Percentiles rank a stretch among this genome's conserved stretches.
phyloP scores from a whole-genome alignment of 139 green algal species.

The Chlamydomonas sphaeroides region DNA sequence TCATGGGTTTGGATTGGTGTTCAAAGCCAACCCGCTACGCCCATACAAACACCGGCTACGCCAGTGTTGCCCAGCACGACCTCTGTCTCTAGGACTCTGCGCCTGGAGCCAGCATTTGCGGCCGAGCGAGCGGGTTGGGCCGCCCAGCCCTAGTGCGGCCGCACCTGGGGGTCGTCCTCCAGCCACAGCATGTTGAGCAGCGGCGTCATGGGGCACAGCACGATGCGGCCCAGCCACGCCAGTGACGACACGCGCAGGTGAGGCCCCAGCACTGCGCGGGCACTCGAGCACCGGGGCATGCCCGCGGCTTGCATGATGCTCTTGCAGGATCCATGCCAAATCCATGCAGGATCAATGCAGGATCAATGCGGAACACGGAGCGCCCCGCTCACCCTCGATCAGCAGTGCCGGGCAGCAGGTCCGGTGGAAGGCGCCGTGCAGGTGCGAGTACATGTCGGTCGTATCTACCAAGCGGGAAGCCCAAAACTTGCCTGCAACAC shows the following conservation, averaged over 20 bases:
- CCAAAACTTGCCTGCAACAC: background rate
- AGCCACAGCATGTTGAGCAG: conserved; percentile 10
- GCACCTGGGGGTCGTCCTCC: conserved; percentile 15
- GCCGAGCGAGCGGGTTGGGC: background rate
- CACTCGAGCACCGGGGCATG: background rate
- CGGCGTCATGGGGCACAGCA: conserved; percentile 5
- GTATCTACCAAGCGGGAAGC: background rate
- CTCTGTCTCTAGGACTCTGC: too few species aligned
- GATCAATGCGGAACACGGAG: background rate
- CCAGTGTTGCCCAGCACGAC: too few species aligned
- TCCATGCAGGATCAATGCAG: background rate
- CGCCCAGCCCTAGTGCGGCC: background rate
- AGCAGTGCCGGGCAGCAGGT: conserved; percentile 7
- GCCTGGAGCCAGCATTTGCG: background rate
- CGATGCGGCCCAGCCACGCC: conserved; percentile 1
- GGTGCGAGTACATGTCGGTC: background rate
- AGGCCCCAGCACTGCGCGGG: background rate
- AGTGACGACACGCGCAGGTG: conserved; percentile 8
- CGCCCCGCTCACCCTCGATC: background rate
- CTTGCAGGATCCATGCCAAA: background rate
- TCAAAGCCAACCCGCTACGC: too few species aligned
- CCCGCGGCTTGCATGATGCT: too few species aligned
- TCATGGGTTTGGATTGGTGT: too few species aligned
- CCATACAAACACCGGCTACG: too few species aligned
- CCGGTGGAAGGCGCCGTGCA: background rate